phyloP scores from a whole-genome alignment of 345 rosid species.

The Citrus inodora region DNA sequence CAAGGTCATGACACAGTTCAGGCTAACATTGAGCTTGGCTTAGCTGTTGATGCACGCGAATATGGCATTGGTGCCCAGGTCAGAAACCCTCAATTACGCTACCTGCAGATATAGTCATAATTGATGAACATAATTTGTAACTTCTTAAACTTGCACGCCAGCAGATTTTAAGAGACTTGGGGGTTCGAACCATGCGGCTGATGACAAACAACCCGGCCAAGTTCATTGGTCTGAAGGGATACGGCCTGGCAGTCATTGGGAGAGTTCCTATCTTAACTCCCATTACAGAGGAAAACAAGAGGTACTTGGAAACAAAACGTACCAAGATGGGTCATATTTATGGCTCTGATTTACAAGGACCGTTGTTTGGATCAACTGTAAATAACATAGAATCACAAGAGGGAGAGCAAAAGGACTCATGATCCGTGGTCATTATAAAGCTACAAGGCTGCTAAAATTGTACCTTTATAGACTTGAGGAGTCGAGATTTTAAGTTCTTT shows the following conservation, averaged over 20 bases:
- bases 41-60: conserved; percentile 80
- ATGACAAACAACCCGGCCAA: conserved; percentile 96
- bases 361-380: conserved; percentile 30
- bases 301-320: conserved; percentile 77
- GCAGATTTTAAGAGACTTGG: conserved; percentile 77
- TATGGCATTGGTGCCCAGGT: conserved; percentile 95
- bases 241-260: conserved; percentile 77
- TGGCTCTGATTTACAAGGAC: conserved; percentile 60
- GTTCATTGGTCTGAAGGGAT: conserved; percentile 78
- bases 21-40: conserved; percentile 80
- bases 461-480: background rate
- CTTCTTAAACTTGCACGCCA: background rate
- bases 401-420: conserved; percentile 5
- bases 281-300: conserved; percentile 75
- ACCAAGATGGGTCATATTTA: conserved; percentile 87
- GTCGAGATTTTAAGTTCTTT: conserved; percentile 1
- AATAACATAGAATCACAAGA: conserved; percentile 12
- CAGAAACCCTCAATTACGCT: conserved; percentile 2
- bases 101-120: background rate
- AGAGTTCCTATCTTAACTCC: conserved; percentile 81
- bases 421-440: background rate
- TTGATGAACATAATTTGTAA: background rate
- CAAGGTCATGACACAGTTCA: conserved; percentile 90
- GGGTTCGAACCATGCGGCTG: conserved; percentile 74
- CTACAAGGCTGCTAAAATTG: background rate